A percentile compares a stretch with the other conserved stretches of the same genome.
These are phyloP conservation scores for Chlamydomonas reinhardtii DNA, from an alignment of 163 green algal genomes.

Conservation along the genomic window DNA sequence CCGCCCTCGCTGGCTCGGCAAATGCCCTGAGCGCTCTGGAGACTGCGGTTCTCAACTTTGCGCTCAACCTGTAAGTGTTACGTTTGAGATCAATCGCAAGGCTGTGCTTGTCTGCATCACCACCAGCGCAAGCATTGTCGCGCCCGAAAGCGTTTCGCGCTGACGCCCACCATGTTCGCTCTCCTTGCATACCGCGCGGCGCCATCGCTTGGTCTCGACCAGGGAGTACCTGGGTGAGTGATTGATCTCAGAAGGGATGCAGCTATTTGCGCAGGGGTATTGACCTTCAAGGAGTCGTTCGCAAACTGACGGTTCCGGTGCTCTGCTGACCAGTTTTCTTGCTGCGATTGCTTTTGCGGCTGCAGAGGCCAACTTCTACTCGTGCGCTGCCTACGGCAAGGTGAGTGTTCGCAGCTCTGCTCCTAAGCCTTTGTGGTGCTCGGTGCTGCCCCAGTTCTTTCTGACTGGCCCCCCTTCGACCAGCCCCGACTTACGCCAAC, in stretches of 20 bases:
- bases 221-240: slow-evolving; percentile 49
- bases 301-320: background rate
- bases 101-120: no score
- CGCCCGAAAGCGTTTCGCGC: no score
- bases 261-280: background rate
- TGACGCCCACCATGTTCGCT: no score
- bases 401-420: background rate
- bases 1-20: no score
- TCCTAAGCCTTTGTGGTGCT: no score
- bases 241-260: background rate
- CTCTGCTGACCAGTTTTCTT: background rate
- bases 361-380: slow-evolving; percentile 71
- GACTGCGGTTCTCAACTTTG: slow-evolving; percentile 65
- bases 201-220: no score
- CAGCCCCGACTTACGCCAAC: background rate
- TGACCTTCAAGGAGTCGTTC: background rate
- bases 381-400: slow-evolving; percentile 59
- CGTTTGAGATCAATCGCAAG: no score
- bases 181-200: no score
- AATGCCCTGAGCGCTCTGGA: background rate
- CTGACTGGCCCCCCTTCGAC: background rate
- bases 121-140: no score
- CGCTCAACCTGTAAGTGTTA: slow-evolving; percentile 62
- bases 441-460: background rate
- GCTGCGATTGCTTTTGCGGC: background rate